Percentiles rank a stretch among this genome's conserved stretches.
phyloP scores from a whole-genome alignment of 352 stramenopile genomes.

The Halophytophthora polymorphica region DNA sequence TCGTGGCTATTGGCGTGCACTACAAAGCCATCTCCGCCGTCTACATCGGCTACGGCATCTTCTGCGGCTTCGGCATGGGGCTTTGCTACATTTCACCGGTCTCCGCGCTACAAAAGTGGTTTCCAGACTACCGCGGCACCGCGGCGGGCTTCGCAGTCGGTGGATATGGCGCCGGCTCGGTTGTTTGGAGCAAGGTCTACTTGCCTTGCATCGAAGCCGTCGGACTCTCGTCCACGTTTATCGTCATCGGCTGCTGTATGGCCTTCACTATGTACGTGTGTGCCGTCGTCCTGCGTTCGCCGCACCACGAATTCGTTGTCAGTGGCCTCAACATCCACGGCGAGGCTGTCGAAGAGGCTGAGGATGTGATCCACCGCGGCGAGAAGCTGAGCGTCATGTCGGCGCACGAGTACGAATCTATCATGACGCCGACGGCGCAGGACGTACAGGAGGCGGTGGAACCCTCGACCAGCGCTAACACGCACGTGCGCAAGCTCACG shows the following conservation, averaged over 20 bases:
- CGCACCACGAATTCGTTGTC: constrained; percentile 47
- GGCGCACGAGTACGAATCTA: constrained; percentile 38
- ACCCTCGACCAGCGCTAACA: constrained; percentile 23
- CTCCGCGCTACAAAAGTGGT: constrained; percentile 64
- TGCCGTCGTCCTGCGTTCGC: constrained; percentile 37
- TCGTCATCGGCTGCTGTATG: constrained; percentile 40
- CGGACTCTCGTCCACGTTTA: constrained; percentile 43
- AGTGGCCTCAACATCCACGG: constrained; percentile 57
- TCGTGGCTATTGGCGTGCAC: constrained; percentile 43
- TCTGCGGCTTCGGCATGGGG: constrained; percentile 55
- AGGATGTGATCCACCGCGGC: constrained; percentile 21
- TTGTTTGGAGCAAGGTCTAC: constrained; percentile 63
- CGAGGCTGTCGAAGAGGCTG: constrained; percentile 30
- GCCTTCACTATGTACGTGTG: constrained; percentile 36
- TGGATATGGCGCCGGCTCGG: constrained; percentile 50
- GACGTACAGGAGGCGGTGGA: constrained; percentile 32
- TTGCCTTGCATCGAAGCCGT: constrained; percentile 40
- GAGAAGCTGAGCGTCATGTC: constrained; percentile 41
- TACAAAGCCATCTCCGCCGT: constrained; percentile 42
- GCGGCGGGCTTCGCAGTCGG: constrained; percentile 58
- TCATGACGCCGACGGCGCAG: constrained; percentile 25
- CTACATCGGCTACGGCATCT: constrained; percentile 62
- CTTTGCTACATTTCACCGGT: constrained; percentile 72
- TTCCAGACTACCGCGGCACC: constrained; percentile 60
- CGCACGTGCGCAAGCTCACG: constrained; percentile 40